Base-by-base conservation (phyloP, 768 basidiomycete species). In the Butyriboletus loyo region DNA sequence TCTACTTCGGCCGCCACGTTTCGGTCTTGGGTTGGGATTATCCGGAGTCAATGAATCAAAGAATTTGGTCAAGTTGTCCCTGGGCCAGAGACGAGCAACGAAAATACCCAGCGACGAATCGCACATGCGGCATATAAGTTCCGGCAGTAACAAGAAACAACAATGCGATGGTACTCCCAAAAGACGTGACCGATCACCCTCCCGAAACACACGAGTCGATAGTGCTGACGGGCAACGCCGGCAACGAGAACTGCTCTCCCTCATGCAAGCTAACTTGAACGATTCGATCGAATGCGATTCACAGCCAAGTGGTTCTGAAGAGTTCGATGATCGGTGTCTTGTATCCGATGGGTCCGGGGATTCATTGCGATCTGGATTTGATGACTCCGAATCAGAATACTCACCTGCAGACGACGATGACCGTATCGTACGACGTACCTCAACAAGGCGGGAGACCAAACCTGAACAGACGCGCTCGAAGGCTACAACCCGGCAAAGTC, bases 341-440 rank as follows among this genome's bases (percentile, higher is more conserved):
- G 45, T 24, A 17, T 61, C 64, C 4, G 57, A 62, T 21, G 53
- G 51, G 5, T 66, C 64, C 0, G 58, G 57, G 3, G 42, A 58
- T 52, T 66, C 65, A 28, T 43, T 58, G 22, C 61, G 58, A 15
- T 58, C 59, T 4, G 60, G 46, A 13, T 59, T 53, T 10, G 55
- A 64, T 27, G 71, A 68, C 27, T 65, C 66, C 39, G 66, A 59
- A 34, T 67, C 62, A 7, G 72, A 72, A 51, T 66, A 70, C 52
- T 68, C 67, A 15, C 56, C 62, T 4, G 63, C 42, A 22, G 66
- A 65, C n/a, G 63, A 68, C 38, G 45, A 54, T 28, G 44, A 50
- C 13, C 44, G 40, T 24, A 37, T 22, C 13, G 14, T 46, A 2
- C 49, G 37, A 34, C 52, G 28, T 13, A 32, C 22, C n/a, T 46